Evolutionary conservation across 352 stramenopile genomes (phyloP).

Genomic region (Pilasporangium apinafurcum): DNA sequence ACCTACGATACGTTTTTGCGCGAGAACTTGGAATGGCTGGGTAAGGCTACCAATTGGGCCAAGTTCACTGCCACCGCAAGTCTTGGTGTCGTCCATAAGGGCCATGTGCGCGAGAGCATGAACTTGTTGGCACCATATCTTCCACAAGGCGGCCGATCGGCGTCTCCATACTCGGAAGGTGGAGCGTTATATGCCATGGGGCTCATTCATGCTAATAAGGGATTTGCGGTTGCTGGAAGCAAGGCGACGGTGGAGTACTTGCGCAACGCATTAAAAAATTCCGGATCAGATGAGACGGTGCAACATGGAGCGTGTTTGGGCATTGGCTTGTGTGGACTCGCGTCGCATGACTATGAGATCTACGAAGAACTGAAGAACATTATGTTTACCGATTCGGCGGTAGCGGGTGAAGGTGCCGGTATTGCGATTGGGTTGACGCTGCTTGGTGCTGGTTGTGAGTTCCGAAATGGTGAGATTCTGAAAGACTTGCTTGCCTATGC

Average conservation of each 20-base stretch:
- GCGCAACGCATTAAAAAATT: slow-evolving; percentile 79
- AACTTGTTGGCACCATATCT: slow-evolving; percentile 97
- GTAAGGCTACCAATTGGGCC: slow-evolving; percentile 98
- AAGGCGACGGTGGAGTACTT: slow-evolving; percentile 83
- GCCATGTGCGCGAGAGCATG: slow-evolving; percentile 97
- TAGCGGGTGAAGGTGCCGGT: slow-evolving; percentile 96
- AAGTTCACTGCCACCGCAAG: slow-evolving; percentile 98
- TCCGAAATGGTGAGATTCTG: slow-evolving; percentile 74
- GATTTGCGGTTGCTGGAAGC: slow-evolving; percentile 76
- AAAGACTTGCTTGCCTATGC: slow-evolving; percentile 97
- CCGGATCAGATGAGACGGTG: slow-evolving; percentile 93
- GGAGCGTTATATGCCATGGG: slow-evolving; percentile 97
- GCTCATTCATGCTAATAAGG: slow-evolving; percentile 97
- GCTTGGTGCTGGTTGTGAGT: slow-evolving; percentile 90
- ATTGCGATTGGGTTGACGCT: slow-evolving; percentile 97
- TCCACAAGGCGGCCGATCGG: slow-evolving; percentile 81
- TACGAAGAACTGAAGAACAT: slow-evolving; percentile 98
- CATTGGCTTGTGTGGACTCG: slow-evolving; percentile 94
- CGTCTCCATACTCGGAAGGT: slow-evolving; percentile 96
- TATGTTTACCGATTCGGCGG: slow-evolving; percentile 97
- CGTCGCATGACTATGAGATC: slow-evolving; percentile 91
- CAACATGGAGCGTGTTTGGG: slow-evolving; percentile 97
- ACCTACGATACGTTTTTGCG: slow-evolving; percentile 97
- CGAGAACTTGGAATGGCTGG: slow-evolving; percentile 99
- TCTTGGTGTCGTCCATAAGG: slow-evolving; percentile 98